phyloP scores from a whole-genome alignment of 257 asterid genomes.

The Ilex asprella region DNA sequence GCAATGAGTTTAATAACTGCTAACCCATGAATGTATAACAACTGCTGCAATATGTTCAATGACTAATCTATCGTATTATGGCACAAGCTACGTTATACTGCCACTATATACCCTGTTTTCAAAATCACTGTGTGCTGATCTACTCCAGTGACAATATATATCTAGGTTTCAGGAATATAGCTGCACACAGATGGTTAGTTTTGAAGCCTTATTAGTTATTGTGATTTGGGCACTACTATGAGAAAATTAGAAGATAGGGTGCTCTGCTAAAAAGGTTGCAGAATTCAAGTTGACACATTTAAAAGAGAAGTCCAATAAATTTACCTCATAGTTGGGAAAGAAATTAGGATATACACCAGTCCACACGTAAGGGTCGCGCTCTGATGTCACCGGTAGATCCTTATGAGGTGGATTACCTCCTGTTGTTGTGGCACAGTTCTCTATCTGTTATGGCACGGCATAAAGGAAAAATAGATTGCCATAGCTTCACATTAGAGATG shows the following conservation, averaged over 20 bases:
- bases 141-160: too few species aligned
- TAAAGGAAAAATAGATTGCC: background rate
- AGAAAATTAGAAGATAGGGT: background rate
- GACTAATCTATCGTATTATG: background rate
- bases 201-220: background rate
- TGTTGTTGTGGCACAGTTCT: conserved; percentile 12
- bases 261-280: background rate
- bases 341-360: conserved; percentile 23
- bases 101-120: background rate
- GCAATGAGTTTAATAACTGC: too few species aligned
- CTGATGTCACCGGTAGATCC: conserved; percentile 23
- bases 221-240: background rate
- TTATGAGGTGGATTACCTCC: conserved; percentile 20
- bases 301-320: background rate
- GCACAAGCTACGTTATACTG: background rate
- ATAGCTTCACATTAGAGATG: background rate
- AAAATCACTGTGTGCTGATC: background rate
- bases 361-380: conserved; percentile 23
- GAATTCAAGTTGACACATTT: background rate
- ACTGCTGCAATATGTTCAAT: background rate
- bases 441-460: conserved; percentile 16
- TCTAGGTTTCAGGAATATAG: background rate
- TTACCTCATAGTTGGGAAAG: conserved; percentile 24
- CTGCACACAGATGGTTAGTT: background rate
- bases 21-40: background rate